These are phyloP conservation scores for Pichia insulana DNA, from an alignment of 805 yeast genomes.

Conservation along the genomic window DNA sequence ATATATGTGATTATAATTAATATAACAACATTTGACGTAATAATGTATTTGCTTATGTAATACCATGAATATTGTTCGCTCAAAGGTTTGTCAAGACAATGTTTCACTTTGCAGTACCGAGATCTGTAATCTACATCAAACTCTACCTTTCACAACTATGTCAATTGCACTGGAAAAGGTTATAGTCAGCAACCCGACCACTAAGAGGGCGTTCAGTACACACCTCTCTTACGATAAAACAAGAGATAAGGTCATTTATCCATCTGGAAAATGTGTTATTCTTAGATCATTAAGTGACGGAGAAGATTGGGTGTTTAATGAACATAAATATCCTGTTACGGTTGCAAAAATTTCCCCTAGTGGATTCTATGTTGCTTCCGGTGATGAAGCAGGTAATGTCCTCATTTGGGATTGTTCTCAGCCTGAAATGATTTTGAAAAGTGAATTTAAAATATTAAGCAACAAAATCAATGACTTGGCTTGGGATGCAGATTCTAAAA, in stretches of 20 bases:
- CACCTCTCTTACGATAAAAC: slow-evolving; percentile 68
- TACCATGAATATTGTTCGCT: too few relatives aligned
- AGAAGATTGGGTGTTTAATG: slow-evolving; percentile 41
- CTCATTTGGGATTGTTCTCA: slow-evolving; percentile 75
- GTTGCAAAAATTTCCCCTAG: slow-evolving; percentile 85
- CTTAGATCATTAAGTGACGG: slow-evolving; percentile 52
- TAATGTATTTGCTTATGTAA: too few relatives aligned
- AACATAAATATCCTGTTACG: slow-evolving; percentile 64
- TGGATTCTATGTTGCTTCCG: slow-evolving; percentile 85
- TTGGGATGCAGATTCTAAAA: slow-evolving; percentile 84
- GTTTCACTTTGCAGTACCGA: neutral
- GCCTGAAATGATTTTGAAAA: slow-evolving; percentile 53
- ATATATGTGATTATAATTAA: too few relatives aligned
- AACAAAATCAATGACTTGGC: slow-evolving; percentile 78
- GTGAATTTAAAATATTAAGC: slow-evolving; percentile 64
- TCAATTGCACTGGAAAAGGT: slow-evolving; percentile 21
- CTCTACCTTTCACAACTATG: slow-evolving; percentile 1
- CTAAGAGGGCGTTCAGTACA: slow-evolving; percentile 60
- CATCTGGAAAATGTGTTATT: slow-evolving; percentile 71
- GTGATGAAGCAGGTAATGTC: slow-evolving; percentile 84
- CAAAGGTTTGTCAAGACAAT: too few relatives aligned
- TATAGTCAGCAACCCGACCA: slow-evolving; percentile 74
- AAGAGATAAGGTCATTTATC: slow-evolving; percentile 67
- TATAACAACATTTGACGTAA: too few relatives aligned
- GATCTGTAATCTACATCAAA: too few relatives aligned